Evolutionary conservation across 176 grass and related monocot genomes (phyloP), one percentile per base, ranked within the genome.

Genomic region (Carex myosuroides): DNA sequence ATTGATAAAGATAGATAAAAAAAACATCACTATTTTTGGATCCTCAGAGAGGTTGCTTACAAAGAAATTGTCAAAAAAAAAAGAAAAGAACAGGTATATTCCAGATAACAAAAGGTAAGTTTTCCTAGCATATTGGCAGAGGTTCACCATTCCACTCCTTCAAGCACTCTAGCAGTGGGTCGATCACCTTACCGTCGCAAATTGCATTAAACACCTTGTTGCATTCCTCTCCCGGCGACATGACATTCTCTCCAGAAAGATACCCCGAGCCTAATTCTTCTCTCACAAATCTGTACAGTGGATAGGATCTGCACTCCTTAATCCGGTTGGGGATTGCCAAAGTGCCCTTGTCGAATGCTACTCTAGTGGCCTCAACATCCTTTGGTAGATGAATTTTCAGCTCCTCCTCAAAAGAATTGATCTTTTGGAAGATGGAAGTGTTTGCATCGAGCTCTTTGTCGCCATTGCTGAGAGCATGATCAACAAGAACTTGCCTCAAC

Each of bases 121-220:
- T 59, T 39, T 67, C 22, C 91, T 80, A 94, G 70, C 88, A 89
- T 53, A 94, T 81, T 4, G 90, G 88, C 8, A 94, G 86, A 64
- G 93, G 93, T 68, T 84, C 90, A 4, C 93, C 90, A 44, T 94
- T 92, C 93, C 93, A 94, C 18, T 79, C 93, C 85, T 95, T 90
- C 84, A 95, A 87, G 82, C 92, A 94, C 69, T 94, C 90, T 24
- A 94, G 90, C 70, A 94, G 80, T 41, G 92, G 86, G 21, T 94
- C 92, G 1, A 94, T 90, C 75, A 90, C 83, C 81, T 83, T 85
- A n/a, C 88, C 92, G 9, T 69, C 7, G 71, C 89, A 92, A 65
- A 94, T 90, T 30, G 92, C 92, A 16, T 86, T 70, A 13, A 94
- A 90, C 80, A 95, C 93, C 88, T 92, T 92, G 86, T 95, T 26